These are phyloP conservation scores for Lagenidium sp. DNA, from an alignment of 352 stramenopile genomes.

Conservation along the genomic window DNA sequence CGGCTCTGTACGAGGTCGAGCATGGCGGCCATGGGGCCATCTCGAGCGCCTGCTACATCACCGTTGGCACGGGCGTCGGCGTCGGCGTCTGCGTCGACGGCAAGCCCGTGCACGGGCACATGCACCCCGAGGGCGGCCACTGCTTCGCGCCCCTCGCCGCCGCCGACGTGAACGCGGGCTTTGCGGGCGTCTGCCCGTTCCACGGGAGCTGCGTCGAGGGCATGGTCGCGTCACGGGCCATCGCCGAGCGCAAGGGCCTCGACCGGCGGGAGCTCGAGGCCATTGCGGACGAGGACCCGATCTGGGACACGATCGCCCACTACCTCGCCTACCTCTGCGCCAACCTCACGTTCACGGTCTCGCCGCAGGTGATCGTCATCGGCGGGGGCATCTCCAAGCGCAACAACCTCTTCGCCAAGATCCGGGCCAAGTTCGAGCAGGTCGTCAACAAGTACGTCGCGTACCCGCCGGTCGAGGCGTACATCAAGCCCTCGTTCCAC, in stretches of 20 bases:
- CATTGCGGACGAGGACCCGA: conserved; percentile 78
- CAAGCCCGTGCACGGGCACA: conserved; percentile 89
- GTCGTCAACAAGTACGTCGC: conserved; percentile 73
- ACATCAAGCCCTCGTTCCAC: conserved; percentile 83
- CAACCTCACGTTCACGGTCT: conserved; percentile 90
- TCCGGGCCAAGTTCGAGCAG: conserved; percentile 72
- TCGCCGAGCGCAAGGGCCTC: conserved; percentile 82
- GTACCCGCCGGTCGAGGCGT: conserved; percentile 59
- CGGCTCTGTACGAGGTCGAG: conserved; percentile 90
- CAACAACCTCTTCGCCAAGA: conserved; percentile 70
- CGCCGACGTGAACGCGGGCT: conserved; percentile 71
- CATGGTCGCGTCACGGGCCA: conserved; percentile 84
- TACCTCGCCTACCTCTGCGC: conserved; percentile 93
- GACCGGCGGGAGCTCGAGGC: conserved; percentile 55
- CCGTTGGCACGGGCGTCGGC: conserved; percentile 93
- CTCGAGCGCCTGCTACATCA: conserved; percentile 90
- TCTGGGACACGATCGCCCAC: conserved; percentile 94
- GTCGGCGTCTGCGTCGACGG: conserved; percentile 92
- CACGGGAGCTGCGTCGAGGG: conserved; percentile 90
- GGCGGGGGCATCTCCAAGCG: conserved; percentile 93
- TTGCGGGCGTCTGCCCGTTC: conserved; percentile 85
- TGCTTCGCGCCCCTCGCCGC: conserved; percentile 55
- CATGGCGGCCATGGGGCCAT: conserved; percentile 73
- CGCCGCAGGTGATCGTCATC: conserved; percentile 93
- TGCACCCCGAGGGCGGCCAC: conserved; percentile 93